Evolutionary conservation across 495 filamentous ascomycete species (phyloP), one percentile per base, ranked within the genome.

Genomic region (Neurospora tetraspora): DNA sequence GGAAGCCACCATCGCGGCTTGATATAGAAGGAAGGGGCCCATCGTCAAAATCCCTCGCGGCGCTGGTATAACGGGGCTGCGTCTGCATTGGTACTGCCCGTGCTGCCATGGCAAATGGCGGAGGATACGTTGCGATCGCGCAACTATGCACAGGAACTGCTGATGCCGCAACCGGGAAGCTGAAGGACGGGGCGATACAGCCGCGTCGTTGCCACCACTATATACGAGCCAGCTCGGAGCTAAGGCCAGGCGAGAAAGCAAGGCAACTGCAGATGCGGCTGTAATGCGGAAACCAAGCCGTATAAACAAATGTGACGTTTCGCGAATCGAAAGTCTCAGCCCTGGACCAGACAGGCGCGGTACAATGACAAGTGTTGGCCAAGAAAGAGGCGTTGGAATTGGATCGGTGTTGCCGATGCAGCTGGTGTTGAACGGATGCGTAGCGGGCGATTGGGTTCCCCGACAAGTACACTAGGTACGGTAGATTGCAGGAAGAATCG

Each of bases 11-110:
- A 23, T 76, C 74, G 69, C 72, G 77, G 20, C 68, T 75, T 76
- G 79, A 78, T 79, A 79, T 77, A 76, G 79, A 73, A 2, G 79
- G 79, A 7, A 80, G 76, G 47, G 76, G 75, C 8, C 68, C 71
- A 65, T 68, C 39, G 71, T 74, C 72, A 68, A 70, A 71, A 40
- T 77, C 72, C 70, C 76, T 71, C 34, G 59, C 40, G 53, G 53
- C 27, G 12, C 23, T 61, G 14, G 53, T 61, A 34, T 61, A 61
- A 9, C 23, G 53, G 53, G 53, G 14, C 27, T 61, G 53, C 53
- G 53, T 31, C 53, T 61, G 53, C 53, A 61, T 61, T 61, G 53
- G 53, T 16, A 34, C 53, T 61, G 53, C 53, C 23, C 53, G 53
- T 18, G 53, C 53, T 61, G 53, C 53, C 53, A 61, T 61, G 27